Percentiles rank a stretch among this genome's conserved stretches.
These are phyloP conservation scores for Metschnikowia vanudenii DNA, from an alignment of 805 yeast species.

Conservation along the genomic window DNA sequence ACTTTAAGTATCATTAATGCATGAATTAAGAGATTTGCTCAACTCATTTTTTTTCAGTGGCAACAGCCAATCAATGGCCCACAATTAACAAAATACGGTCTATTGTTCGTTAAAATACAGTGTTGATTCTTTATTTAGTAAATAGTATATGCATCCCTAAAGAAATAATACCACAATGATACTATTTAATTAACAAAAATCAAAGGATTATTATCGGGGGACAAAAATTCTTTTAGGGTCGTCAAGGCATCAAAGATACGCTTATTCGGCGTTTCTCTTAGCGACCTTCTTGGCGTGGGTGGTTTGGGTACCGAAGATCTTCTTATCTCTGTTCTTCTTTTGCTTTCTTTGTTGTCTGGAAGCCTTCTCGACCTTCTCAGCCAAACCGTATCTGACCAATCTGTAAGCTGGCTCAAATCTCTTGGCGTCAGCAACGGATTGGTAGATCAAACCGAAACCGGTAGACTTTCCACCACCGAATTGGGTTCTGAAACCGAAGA, in stretches of 20 bases:
- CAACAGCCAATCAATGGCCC: no score
- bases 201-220: constrained; percentile 20
- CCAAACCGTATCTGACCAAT: constrained; percentile 98
- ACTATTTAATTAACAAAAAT: constrained; percentile 17
- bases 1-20: not conserved
- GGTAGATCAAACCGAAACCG: constrained; percentile 99
- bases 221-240: constrained; percentile 19
- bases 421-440: constrained; percentile 96
- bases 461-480: constrained; percentile 99
- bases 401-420: constrained; percentile 99
- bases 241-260: constrained; percentile 19
- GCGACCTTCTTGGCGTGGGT: constrained; percentile 91
- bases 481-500: constrained; percentile 99
- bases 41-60: not conserved
- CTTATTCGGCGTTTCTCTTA: constrained; percentile 84
- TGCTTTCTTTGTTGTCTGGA: constrained; percentile 99
- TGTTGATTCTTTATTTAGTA: constrained; percentile 23
- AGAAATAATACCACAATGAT: constrained; percentile 22
- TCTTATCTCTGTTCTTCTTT: constrained; percentile 99
- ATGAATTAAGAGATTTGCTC: not conserved
- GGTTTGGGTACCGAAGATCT: constrained; percentile 97
- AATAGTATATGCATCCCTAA: constrained; percentile 25
- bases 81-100: not conserved
- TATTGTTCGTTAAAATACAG: constrained; percentile 10
- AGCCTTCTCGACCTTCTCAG: constrained; percentile 92